A percentile compares a stretch with the other conserved stretches of the same genome.
Conservation (phyloP, 148 eudicot species). For the Chenopodium quinoa region DNA sequence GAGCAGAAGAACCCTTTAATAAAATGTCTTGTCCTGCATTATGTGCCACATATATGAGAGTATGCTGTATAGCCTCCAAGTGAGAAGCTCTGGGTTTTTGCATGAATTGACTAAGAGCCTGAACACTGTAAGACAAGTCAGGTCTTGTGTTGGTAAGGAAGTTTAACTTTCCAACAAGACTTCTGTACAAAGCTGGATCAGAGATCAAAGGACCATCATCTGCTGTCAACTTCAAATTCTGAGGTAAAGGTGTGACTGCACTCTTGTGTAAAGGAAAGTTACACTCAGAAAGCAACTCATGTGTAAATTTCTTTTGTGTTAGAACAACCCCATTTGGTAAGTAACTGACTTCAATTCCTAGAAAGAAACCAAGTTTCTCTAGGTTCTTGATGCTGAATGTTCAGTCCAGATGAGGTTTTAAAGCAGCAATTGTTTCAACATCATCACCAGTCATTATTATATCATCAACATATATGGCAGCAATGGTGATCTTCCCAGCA, state of each 20-base stretch:
- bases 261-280: too few relatives aligned
- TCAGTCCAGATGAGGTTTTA: background rate
- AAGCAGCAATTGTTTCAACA: fast-evolving
- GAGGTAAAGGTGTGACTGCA: background rate
- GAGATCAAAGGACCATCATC: background rate
- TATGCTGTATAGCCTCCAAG: background rate
- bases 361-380: too few relatives aligned
- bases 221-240: background rate
- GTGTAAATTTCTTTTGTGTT: background rate
- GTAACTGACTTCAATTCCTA: background rate
- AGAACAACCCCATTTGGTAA: background rate
- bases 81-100: background rate
- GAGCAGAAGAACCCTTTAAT: background rate
- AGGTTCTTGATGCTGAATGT: background rate
- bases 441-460: background rate
- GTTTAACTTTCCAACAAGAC: background rate
- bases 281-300: too few relatives aligned
- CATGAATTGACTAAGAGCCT: background rate
- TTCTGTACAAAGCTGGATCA: background rate
- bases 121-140: background rate
- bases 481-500: background rate
- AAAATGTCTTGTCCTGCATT: background rate
- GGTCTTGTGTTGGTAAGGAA: too few relatives aligned
- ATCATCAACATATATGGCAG: background rate
- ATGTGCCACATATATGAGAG: background rate